Evolutionary conservation across 192 early-diverging fungal species (phyloP).

Genomic region (Coemansia reversa): DNA sequence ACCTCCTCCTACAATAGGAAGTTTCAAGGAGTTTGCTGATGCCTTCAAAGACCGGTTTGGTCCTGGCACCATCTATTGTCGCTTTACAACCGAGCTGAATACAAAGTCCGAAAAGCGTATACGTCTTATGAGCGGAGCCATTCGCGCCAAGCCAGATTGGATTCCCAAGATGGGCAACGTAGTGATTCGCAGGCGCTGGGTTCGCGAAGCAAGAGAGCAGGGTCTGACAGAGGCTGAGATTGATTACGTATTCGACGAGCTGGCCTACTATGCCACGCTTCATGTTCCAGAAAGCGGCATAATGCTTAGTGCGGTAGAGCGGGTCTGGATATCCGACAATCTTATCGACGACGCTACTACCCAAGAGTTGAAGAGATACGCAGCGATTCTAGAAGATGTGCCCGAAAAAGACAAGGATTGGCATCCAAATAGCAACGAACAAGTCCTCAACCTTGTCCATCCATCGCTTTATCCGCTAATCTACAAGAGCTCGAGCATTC

Average conservation of each 20-base stretch:
- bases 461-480: conserved; percentile 57
- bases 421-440: conserved; percentile 50
- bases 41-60: not conserved
- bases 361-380: conserved; percentile 25
- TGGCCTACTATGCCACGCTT: conserved; percentile 38
- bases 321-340: conserved; percentile 41
- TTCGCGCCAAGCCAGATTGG: conserved; percentile 57
- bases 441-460: conserved; percentile 57
- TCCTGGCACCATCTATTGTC: conserved; percentile 16
- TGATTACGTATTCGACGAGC: conserved; percentile 51
- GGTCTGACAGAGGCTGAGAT: conserved; percentile 46
- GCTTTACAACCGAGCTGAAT: not conserved
- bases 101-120: conserved; percentile 36
- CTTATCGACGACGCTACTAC: conserved; percentile 22
- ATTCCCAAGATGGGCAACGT: conserved; percentile 23
- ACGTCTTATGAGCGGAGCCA: conserved; percentile 38
- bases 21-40: conserved; percentile 9
- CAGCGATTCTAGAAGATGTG: conserved; percentile 39
- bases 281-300: conserved; percentile 23
- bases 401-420: conserved; percentile 42
- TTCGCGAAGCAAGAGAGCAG: conserved; percentile 20
- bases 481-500: conserved; percentile 22
- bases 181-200: conserved; percentile 32
- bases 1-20: not conserved
- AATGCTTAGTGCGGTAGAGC: conserved; percentile 30